A percentile compares a stretch with the other conserved stretches of the same genome.
phyloP scores from a whole-genome alignment of 1,139 yeast genomes.

The Magnusiomyces paraingens region DNA sequence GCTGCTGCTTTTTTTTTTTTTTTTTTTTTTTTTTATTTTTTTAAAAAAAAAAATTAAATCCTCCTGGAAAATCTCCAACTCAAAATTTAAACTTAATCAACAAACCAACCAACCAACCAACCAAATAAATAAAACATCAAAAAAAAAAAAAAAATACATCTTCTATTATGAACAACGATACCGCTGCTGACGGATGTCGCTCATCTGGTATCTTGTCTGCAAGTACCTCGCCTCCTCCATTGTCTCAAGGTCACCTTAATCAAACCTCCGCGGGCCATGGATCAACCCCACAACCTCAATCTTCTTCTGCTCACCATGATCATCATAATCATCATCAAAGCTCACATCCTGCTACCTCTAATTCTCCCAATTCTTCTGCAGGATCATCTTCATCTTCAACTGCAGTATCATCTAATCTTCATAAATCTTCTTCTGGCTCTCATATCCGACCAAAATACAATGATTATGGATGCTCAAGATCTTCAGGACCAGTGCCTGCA shows the following conservation, averaged over 20 bases:
- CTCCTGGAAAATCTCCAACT: no score
- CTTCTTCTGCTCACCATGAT: neutral
- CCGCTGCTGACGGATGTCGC: constrained; percentile 4
- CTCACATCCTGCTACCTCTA: neutral
- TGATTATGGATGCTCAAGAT: constrained; percentile 1
- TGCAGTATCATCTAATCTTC: no score
- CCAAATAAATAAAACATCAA: no score
- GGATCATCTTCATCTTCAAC: no score
- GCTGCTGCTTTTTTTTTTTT: neutral
- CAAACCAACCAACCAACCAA: no score
- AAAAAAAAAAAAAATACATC: no score
- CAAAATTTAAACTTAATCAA: no score
- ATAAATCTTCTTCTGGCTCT: no score
- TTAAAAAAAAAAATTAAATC: no score
- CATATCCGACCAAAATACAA: neutral
- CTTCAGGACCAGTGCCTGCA: neutral
- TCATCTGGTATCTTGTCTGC: neutral
- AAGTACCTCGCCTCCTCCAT: neutral
- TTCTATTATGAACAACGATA: neutral
- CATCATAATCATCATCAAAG: neutral
- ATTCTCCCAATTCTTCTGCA: no score
- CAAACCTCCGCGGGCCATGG: neutral
- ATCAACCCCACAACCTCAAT: neutral
- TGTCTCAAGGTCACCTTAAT: neutral
- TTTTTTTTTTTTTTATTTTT: neutral